These are phyloP conservation scores for Tribonema minus DNA, from an alignment of 108 stramenopile species.

Conservation along the genomic window DNA sequence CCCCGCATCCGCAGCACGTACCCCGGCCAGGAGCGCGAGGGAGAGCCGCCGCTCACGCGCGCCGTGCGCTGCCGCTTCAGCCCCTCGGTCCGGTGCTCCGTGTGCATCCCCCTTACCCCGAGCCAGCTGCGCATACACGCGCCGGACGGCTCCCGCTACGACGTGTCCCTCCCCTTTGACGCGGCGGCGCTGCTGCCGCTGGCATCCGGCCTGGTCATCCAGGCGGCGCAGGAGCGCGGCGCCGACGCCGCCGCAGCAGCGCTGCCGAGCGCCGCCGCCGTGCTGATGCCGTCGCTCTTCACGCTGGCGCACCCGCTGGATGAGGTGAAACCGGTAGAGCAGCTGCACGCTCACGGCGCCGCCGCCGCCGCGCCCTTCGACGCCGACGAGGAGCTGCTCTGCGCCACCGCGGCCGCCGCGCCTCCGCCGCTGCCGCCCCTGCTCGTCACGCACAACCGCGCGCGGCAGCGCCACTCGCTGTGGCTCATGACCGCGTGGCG, in stretches of 20 bases:
- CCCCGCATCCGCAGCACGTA: not conserved
- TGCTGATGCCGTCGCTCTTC: constrained; percentile 32
- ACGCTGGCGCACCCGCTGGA: constrained; percentile 45
- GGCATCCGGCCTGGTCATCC: constrained; percentile 29
- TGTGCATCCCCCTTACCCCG: constrained; percentile 28
- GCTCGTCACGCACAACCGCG: constrained; percentile 30
- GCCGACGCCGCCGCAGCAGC: not conserved
- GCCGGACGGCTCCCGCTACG: constrained; percentile 18
- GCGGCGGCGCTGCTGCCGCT: constrained; percentile 29
- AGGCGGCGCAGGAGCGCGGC: constrained; percentile 1
- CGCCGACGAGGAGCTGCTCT: constrained; percentile 6
- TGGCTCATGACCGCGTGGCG: constrained; percentile 1
- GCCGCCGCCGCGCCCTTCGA: not conserved
- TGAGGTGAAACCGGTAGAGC: constrained; percentile 39
- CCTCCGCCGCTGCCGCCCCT: constrained; percentile 4
- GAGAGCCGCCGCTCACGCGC: not conserved
- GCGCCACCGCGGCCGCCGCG: not conserved
- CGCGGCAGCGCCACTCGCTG: constrained; percentile 32
- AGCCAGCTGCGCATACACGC: constrained; percentile 15
- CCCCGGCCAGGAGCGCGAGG: not conserved
- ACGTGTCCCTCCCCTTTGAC: constrained; percentile 33
- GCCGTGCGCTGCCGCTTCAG: not conserved
- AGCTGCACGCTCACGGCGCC: constrained; percentile 5
- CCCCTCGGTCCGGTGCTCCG: not conserved
- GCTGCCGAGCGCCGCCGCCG: not conserved